Base-by-base conservation (phyloP, 2,329 filamentous ascomycete species). In the Drechslerella dactyloides region DNA sequence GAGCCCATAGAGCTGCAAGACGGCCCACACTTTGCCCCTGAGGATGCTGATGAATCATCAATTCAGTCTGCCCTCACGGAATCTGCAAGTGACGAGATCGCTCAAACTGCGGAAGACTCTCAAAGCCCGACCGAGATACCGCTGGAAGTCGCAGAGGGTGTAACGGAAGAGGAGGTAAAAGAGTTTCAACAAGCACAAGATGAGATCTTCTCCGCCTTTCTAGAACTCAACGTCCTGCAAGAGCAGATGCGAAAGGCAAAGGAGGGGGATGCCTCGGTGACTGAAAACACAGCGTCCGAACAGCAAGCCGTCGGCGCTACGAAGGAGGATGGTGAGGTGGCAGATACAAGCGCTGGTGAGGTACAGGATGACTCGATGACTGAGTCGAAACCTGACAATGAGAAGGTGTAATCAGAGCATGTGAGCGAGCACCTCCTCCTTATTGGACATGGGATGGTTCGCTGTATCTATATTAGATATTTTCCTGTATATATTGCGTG, bases 131-230 rank as follows among this genome's bases (percentile, higher is more conserved):
- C 21, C 5, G 58, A 73, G 5, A 62, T 40, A 10, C 69, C 69
- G 10, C 62, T 73, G 10, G 69, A 73, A 19, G 19, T 68, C 1
- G 61, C 54, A 8, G 69, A 73, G 50, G 69, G 69, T 37, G 24
- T 73, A 3, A 68, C 69, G 30, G 63, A 73, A 42, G 69, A 73
- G 42, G 69, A 73, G 27, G 62, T 33, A 7, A 63, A 65, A 21
- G 69, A 73, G 24, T 73, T 73, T 30, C 69, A 73, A 30, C 37
- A 57, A 52, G 61, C 69, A 24, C 69, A 73, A 24, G 69, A 73
- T 40, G 44, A 73, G 3, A 73, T 73, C 56, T 73, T 73, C 35
- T 55, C 68, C 27, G 68, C 68, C 5, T 72, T 72, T 27, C 37
- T 72, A 33, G 68, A 72, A 37, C 44, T 72, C 1, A 65, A 57